These are phyloP conservation scores for Trypanosoma grayi DNA, from an alignment of 208 protist species.

Conservation along the genomic window DNA sequence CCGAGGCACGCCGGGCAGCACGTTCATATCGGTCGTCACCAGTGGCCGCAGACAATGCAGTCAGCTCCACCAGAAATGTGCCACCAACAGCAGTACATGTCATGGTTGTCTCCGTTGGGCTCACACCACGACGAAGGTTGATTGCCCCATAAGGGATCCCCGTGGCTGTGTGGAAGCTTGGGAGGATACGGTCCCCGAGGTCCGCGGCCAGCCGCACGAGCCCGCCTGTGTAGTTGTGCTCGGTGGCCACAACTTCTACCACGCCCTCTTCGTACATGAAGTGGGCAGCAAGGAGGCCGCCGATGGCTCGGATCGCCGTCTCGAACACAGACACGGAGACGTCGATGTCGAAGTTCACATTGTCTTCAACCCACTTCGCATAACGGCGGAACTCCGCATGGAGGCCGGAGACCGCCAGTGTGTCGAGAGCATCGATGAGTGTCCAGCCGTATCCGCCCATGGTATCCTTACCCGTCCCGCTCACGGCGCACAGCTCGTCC, in stretches of 20 bases:
- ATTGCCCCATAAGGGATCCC: slow-evolving; percentile 87
- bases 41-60: slow-evolving; percentile 39
- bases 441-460: slow-evolving; percentile 66
- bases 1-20: slow-evolving; percentile 28
- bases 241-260: slow-evolving; percentile 28
- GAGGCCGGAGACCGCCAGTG: slow-evolving; percentile 38
- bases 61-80: slow-evolving; percentile 63
- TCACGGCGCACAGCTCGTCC: slow-evolving; percentile 80
- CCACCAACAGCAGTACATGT: slow-evolving; percentile 55
- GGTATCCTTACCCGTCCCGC: slow-evolving; percentile 38
- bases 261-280: slow-evolving; percentile 61
- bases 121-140: slow-evolving; percentile 73
- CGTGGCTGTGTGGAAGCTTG: slow-evolving; percentile 77
- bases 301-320: slow-evolving; percentile 85
- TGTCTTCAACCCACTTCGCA: slow-evolving; percentile 53
- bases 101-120: slow-evolving; percentile 16
- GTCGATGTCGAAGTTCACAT: slow-evolving; percentile 67
- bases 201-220: slow-evolving; percentile 59
- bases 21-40: slow-evolving; percentile 38
- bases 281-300: slow-evolving; percentile 76
- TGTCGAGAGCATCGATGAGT: slow-evolving; percentile 85
- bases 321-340: slow-evolving; percentile 78
- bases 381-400: slow-evolving; percentile 37
- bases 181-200: slow-evolving; percentile 47
- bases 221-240: slow-evolving; percentile 50